Percentiles rank a stretch among this genome's conserved stretches.
Conservation (phyloP, 768 basidiomycete species). For the Mycena vulgaris region DNA sequence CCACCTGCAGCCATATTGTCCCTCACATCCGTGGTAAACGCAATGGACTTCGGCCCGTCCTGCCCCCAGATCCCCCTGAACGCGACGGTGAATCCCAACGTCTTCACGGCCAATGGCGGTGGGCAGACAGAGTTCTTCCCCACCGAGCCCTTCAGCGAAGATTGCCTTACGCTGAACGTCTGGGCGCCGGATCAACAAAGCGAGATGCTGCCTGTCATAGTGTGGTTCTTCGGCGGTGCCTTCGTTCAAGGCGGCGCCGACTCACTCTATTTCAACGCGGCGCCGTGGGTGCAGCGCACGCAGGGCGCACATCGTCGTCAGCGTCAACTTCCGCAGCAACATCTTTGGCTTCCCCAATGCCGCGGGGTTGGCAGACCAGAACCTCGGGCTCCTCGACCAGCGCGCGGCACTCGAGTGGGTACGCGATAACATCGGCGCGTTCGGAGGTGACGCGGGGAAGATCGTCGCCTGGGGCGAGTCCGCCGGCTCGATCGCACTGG, state of each 20-base stretch:
- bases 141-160: background rate
- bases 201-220: background rate
- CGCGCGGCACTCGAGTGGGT: slow-evolving; percentile 5
- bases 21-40: background rate
- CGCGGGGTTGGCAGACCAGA: background rate
- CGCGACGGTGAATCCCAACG: background rate
- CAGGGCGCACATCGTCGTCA: slow-evolving; percentile 21
- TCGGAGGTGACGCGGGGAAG: background rate
- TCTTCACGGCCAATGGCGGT: background rate
- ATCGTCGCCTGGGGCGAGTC: slow-evolving; percentile 19
- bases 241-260: slow-evolving; percentile 1
- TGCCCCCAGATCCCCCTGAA: background rate
- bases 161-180: background rate
- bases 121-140: slow-evolving; percentile 3
- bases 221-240: slow-evolving; percentile 9
- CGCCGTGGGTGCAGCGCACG: slow-evolving; percentile 42
- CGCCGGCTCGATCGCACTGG: background rate
- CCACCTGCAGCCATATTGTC: background rate
- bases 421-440: background rate
- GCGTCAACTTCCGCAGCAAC: slow-evolving; percentile 16
- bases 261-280: slow-evolving; percentile 20
- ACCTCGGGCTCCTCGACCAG: slow-evolving; percentile 12
- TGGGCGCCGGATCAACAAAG: background rate
- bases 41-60: background rate
- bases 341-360: slow-evolving; percentile 18